Percentiles rank a stretch among this genome's conserved stretches.
phyloP scores from a whole-genome alignment of 2,329 filamentous ascomycete species.

The Neofusicoccum laricinum region DNA sequence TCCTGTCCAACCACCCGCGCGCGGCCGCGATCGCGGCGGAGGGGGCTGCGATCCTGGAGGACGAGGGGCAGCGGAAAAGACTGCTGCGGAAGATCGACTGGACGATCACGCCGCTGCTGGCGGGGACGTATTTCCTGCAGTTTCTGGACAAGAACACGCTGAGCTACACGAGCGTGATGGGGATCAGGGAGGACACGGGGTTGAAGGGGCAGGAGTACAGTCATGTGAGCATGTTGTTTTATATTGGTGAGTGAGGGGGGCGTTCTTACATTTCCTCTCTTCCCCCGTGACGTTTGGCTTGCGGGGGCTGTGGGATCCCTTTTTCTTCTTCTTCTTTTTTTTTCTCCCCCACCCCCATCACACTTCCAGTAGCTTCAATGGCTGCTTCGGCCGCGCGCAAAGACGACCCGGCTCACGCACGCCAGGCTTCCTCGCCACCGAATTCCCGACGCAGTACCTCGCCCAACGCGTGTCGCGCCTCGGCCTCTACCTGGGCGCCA shows the following conservation, averaged over 20 bases:
- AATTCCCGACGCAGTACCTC: conserved; percentile 64
- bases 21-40: conserved; percentile 29
- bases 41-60: conserved; percentile 26
- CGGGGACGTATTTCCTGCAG: conserved; percentile 62
- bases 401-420: too few species aligned
- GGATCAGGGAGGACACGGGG: conserved; percentile 53
- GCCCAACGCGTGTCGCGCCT: conserved; percentile 56
- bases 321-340: too few species aligned
- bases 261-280: neutral
- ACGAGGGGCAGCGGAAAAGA: conserved; percentile 18
- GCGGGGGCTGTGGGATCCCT: too few species aligned
- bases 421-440: conserved; percentile 49
- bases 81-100: conserved; percentile 16
- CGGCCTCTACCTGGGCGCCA: conserved; percentile 55
- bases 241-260: conserved; percentile 17
- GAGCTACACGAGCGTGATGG: conserved; percentile 62
- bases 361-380: neutral
- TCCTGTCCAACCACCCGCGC: conserved; percentile 30
- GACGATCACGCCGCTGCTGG: conserved; percentile 31
- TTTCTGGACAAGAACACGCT: conserved; percentile 62
- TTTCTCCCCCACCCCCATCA: too few species aligned
- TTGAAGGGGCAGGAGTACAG: conserved; percentile 26
- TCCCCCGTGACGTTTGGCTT: neutral
- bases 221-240: conserved; percentile 20
- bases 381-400: too few species aligned